These are phyloP conservation scores for Coriaria nepalensis DNA, from an alignment of 306 rosid genomes.

Conservation along the genomic window DNA sequence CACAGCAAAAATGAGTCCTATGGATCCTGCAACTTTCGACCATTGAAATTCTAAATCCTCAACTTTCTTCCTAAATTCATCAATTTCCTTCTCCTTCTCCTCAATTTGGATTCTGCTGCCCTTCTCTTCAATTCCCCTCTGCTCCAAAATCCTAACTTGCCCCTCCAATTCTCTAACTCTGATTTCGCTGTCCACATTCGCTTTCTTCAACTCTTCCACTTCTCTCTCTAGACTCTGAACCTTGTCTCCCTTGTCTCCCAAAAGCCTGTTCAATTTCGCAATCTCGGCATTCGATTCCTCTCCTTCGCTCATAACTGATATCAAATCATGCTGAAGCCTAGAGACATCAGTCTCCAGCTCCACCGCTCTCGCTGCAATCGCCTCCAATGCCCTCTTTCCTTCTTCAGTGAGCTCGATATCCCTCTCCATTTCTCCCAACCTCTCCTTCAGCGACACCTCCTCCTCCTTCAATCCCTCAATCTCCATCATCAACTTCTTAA, in stretches of 20 bases:
- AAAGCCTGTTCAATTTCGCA: neutral
- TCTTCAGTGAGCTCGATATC: neutral
- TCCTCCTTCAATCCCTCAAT: neutral
- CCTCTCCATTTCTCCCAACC: neutral
- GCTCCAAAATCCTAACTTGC: constrained; percentile 57
- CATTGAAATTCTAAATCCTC: constrained; percentile 36
- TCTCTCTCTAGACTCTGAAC: constrained; percentile 41
- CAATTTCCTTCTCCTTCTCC: constrained; percentile 52
- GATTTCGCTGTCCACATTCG: constrained; percentile 37
- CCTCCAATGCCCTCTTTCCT: neutral
- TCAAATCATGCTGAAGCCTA: neutral
- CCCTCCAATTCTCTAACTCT: constrained; percentile 75
- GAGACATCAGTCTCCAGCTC: constrained; percentile 36
- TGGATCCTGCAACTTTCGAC: constrained; percentile 68
- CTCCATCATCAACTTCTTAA: constrained; percentile 8
- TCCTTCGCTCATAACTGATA: neutral
- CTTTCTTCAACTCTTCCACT: constrained; percentile 37
- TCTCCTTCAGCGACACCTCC: neutral
- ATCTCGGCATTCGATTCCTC: neutral
- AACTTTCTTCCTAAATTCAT: constrained; percentile 21
- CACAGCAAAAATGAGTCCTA: constrained; percentile 11
- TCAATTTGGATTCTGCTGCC: constrained; percentile 63
- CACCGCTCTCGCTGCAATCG: neutral
- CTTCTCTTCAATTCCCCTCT: constrained; percentile 71
- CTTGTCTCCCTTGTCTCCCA: constrained; percentile 24